Evolutionary conservation across 1,139 yeast species (phyloP).

Genomic region (Sugiyamaella pinicola): DNA sequence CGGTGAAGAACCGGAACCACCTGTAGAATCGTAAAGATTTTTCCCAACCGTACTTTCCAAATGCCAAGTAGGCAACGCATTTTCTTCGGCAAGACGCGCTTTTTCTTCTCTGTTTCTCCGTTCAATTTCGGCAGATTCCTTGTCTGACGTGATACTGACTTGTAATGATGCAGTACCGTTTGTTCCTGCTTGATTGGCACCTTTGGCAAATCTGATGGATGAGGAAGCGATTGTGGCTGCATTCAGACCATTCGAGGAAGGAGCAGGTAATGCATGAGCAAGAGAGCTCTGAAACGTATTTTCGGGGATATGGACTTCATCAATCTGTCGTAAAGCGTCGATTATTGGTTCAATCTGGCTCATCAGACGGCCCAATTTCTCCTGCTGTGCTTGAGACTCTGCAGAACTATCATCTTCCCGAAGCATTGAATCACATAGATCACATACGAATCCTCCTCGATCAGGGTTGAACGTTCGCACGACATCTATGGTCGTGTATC

Average conservation of each 20-base stretch:
- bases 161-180: conserved; percentile 57
- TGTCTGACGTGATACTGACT: conserved; percentile 89
- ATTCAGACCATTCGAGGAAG: conserved; percentile 42
- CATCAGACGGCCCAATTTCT: conserved; percentile 81
- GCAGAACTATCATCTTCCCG: conserved; percentile 87
- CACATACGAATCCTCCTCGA: conserved; percentile 78
- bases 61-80: conserved; percentile 97
- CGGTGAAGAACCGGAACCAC: conserved; percentile 48
- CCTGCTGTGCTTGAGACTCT: conserved; percentile 81
- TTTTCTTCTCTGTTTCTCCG: conserved; percentile 70
- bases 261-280: conserved; percentile 81
- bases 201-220: conserved; percentile 17
- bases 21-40: conserved; percentile 45
- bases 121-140: conserved; percentile 62
- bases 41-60: conserved; percentile 84
- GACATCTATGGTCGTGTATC: conserved; percentile 86
- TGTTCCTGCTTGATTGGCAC: conserved; percentile 21
- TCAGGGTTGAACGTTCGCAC: conserved; percentile 78
- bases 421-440: conserved; percentile 72
- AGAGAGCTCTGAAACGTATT: conserved; percentile 82
- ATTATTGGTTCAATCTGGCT: conserved; percentile 87
- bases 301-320: conserved; percentile 81
- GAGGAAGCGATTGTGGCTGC: conserved; percentile 13
- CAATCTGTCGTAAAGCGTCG: conserved; percentile 78
- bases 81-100: conserved; percentile 65